Evolutionary conservation across 306 rosid species (phyloP).

Genomic region (Sechiopsis laciniata): DNA sequence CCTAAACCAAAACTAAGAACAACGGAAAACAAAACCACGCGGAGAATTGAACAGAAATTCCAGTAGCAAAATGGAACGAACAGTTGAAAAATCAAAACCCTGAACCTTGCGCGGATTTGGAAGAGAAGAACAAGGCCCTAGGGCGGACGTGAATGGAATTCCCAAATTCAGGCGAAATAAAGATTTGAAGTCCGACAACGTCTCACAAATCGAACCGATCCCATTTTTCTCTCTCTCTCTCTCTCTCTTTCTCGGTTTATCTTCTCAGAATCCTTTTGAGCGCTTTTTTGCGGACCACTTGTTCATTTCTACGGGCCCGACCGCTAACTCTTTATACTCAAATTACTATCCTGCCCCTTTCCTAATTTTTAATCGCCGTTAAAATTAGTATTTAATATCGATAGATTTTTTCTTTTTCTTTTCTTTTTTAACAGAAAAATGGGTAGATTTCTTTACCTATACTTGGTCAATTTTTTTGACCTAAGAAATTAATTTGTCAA

Average conservation of each 20-base stretch:
- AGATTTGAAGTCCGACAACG: conserved; percentile 85
- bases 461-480: background rate
- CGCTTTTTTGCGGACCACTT: conserved; percentile 43
- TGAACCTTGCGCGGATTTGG: background rate
- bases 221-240: conserved; percentile 25
- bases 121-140: conserved; percentile 26
- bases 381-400: too few species aligned
- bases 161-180: conserved; percentile 76
- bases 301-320: conserved; percentile 28
- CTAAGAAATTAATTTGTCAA: too few species aligned
- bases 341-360: conserved; percentile 33
- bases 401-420: too few species aligned
- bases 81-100: background rate
- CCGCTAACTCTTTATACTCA: conserved; percentile 8
- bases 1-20: background rate
- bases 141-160: conserved; percentile 64
- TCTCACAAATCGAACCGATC: conserved; percentile 49
- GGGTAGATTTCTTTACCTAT: background rate
- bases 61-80: too few species aligned
- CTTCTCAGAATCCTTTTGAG: conserved; percentile 29
- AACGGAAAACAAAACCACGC: background rate
- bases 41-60: conserved; percentile 5
- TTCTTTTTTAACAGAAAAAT: too few species aligned
- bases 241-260: conserved; percentile 14
- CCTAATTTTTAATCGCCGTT: background rate